Percentiles rank a stretch among this genome's conserved stretches.
Evolutionary conservation across 345 rosid species (phyloP).

Genomic region (Lenwebbia sp.): DNA sequence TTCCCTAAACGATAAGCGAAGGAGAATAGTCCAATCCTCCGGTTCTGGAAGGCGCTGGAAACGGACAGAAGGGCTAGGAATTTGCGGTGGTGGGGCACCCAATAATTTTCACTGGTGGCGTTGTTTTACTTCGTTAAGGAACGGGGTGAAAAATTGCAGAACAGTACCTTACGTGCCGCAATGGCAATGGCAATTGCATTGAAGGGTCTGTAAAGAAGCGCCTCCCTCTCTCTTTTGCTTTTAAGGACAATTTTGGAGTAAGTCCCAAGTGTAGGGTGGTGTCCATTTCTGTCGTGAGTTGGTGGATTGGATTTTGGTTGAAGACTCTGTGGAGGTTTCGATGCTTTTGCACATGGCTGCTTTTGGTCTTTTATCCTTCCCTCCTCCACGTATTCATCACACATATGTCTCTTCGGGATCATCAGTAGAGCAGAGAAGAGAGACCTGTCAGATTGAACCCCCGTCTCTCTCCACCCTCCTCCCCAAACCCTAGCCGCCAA

Average conservation of each 20-base stretch:
- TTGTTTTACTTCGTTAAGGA: background rate
- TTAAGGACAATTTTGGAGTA: background rate
- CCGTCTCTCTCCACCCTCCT: too few species aligned
- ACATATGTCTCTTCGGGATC: background rate
- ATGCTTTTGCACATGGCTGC: background rate
- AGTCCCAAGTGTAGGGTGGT: background rate
- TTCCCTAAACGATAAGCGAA: too few species aligned
- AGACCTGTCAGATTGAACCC: too few species aligned
- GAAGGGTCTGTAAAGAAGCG: background rate
- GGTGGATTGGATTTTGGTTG: background rate
- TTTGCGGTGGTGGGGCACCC: background rate
- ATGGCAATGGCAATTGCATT: background rate
- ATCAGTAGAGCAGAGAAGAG: too few species aligned
- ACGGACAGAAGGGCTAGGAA: background rate
- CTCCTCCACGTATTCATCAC: background rate
- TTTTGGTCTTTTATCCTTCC: background rate
- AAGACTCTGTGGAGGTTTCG: background rate
- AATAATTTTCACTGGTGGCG: background rate
- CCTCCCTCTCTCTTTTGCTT: background rate
- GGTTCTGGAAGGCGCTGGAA: background rate
- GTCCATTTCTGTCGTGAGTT: background rate
- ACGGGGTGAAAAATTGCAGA: background rate
- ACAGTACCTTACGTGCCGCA: background rate
- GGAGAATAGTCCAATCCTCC: background rate
- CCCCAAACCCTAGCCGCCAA: too few species aligned